Conservation (phyloP, 2,329 filamentous ascomycete genomes). For the Cercospora sesami region DNA sequence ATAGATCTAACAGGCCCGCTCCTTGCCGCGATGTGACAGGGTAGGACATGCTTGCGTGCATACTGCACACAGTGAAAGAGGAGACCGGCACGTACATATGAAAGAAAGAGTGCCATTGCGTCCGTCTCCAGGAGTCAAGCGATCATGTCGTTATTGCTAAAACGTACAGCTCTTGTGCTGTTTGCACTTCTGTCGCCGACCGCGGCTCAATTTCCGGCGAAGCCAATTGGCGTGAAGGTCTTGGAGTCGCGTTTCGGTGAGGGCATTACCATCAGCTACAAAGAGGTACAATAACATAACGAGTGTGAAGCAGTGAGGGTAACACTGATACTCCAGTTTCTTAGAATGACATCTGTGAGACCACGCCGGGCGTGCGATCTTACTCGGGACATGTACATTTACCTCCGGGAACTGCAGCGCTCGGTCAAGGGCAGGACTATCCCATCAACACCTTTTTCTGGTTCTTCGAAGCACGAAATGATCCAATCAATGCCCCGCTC, state of each 20-base stretch:
- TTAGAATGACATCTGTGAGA: conserved; percentile 53
- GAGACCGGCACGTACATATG: background rate
- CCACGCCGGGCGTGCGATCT: conserved; percentile 55
- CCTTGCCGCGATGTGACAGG: background rate
- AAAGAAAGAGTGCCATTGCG: no score
- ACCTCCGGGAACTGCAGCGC: conserved; percentile 2
- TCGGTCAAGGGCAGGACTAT: conserved; percentile 4
- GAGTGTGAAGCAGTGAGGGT: background rate
- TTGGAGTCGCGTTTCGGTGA: conserved; percentile 45
- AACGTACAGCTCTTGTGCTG: background rate
- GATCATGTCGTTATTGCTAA: background rate
- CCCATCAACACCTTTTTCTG: conserved; percentile 20
- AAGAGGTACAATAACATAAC: conserved; percentile 36
- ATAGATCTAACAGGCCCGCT: background rate
- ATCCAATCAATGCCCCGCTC: conserved; percentile 56
- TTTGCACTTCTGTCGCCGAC: background rate
- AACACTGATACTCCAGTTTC: conserved; percentile 27
- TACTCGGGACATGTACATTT: conserved; percentile 63
- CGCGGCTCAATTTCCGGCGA: conserved; percentile 45
- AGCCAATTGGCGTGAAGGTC: conserved; percentile 43
- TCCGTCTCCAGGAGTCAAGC: no score
- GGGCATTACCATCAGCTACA: conserved; percentile 34
- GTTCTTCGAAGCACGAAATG: conserved; percentile 59
- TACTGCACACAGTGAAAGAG: background rate
- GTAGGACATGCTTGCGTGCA: background rate